Percentiles rank a stretch among this genome's conserved stretches.
Evolutionary conservation across 257 asterid species (phyloP).

Genomic region (Misopates orontium): DNA sequence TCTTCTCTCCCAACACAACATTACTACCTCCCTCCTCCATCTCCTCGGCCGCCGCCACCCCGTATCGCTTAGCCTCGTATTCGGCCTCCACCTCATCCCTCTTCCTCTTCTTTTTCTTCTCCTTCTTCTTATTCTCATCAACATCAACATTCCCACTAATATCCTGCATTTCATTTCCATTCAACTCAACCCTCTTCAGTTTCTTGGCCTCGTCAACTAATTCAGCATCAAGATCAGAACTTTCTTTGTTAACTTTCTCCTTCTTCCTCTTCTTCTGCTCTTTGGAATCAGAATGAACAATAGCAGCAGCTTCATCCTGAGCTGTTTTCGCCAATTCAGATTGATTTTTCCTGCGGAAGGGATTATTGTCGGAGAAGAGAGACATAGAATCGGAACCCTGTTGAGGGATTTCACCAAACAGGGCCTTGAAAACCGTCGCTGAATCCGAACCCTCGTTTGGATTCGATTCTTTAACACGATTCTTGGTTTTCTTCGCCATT

Average conservation of each 20-base stretch:
- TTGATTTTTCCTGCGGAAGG: conserved; percentile 50
- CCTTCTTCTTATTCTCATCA: conserved; percentile 30
- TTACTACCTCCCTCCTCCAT: conserved; percentile 21
- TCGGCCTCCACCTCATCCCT: conserved; percentile 88
- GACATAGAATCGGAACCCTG: conserved; percentile 36
- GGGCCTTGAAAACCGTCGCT: conserved; percentile 48
- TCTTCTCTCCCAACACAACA: conserved; percentile 74
- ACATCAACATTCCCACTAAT: conserved; percentile 15
- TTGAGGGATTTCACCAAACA: conserved; percentile 53
- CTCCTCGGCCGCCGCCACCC: conserved; percentile 30
- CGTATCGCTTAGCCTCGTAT: conserved; percentile 69
- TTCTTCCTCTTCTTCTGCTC: conserved; percentile 48
- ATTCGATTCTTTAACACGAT: conserved; percentile 29
- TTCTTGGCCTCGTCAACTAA: conserved; percentile 34
- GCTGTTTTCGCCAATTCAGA: conserved; percentile 27
- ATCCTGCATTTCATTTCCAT: conserved; percentile 15
- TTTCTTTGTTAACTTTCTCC: conserved; percentile 27
- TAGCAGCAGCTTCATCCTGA: conserved; percentile 12
- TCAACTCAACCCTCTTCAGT: conserved; percentile 29
- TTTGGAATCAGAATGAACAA: conserved; percentile 29
- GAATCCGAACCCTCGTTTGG: conserved; percentile 36
- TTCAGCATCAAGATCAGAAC: conserved; percentile 30
- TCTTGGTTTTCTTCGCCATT: conserved; percentile 63
- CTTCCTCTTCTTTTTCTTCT: conserved; percentile 80
- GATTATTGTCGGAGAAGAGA: conserved; percentile 74